These are phyloP conservation scores for Cercospora beticola DNA, from an alignment of 2,329 filamentous ascomycete genomes.

Conservation along the genomic window DNA sequence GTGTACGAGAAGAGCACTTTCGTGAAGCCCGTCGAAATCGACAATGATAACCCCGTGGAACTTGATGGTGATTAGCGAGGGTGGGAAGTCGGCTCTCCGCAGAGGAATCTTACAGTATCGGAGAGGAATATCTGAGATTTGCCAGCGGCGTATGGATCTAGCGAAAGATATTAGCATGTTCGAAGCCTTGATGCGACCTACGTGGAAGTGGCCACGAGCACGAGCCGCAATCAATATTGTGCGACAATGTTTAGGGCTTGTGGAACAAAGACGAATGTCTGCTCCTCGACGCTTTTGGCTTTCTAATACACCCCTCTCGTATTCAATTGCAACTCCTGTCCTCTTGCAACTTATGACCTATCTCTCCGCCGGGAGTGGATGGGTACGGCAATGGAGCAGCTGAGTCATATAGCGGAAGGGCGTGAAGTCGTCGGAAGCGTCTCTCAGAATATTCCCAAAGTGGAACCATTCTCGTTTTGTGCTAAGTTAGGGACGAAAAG, in stretches of 20 bases:
- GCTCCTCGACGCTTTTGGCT: not conserved
- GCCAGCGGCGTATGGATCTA: not conserved
- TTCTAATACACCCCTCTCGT: not conserved
- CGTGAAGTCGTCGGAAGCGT: not conserved
- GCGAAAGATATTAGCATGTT: not conserved
- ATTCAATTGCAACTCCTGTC: not conserved
- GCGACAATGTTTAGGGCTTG: not conserved
- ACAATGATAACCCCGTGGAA: not conserved
- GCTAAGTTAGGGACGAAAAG: not conserved
- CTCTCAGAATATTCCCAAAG: not conserved
- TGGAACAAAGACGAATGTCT: not conserved
- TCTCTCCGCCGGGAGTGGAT: not conserved
- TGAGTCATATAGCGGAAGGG: not conserved
- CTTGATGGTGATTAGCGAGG: not conserved
- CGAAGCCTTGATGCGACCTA: not conserved
- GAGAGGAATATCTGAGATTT: not conserved
- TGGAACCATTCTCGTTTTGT: not conserved
- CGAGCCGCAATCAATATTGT: not conserved
- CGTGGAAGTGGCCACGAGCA: not conserved
- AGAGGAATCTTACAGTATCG: not conserved
- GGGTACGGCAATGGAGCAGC: not conserved
- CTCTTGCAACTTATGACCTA: not conserved
- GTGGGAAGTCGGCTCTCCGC: not conserved
- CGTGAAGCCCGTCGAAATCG: not conserved
- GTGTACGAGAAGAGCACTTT: not conserved